Conservation (phyloP, 2,329 filamentous ascomycete genomes). For the Pleomassaria siparia region DNA sequence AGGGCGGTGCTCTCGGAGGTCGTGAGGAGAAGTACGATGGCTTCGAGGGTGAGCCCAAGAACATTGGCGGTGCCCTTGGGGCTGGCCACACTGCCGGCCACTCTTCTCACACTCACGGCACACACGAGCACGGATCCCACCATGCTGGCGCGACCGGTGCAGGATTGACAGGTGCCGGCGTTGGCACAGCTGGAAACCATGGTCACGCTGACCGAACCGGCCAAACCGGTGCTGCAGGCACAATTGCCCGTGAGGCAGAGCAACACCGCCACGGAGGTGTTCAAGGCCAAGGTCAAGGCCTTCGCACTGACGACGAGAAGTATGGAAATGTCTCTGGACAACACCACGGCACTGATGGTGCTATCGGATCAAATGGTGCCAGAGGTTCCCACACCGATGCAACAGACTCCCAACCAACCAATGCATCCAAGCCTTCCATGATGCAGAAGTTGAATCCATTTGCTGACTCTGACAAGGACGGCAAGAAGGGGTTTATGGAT, state of each 20-base stretch:
- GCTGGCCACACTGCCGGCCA: slow-evolving; percentile 8
- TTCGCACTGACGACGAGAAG: not conserved
- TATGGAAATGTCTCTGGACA: not conserved
- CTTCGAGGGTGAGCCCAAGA: slow-evolving; percentile 63
- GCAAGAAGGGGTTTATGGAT: slow-evolving; percentile 58
- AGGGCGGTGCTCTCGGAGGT: slow-evolving; percentile 58
- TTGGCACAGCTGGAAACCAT: not conserved
- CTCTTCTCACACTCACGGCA: not conserved
- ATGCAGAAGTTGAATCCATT: slow-evolving; percentile 59
- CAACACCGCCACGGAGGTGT: not conserved
- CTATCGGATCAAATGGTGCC: not conserved
- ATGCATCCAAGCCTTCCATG: slow-evolving; percentile 48
- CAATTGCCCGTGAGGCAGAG: slow-evolving; percentile 6
- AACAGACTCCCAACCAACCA: too few species aligned
- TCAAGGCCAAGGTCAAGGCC: slow-evolving; percentile 9
- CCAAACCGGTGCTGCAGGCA: slow-evolving; percentile 5
- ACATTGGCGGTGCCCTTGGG: slow-evolving; percentile 40
- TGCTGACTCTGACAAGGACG: slow-evolving; percentile 57
- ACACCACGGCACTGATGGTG: not conserved
- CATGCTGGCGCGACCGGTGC: not conserved
- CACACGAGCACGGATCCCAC: slow-evolving; percentile 1
- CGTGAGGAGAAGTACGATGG: slow-evolving; percentile 59
- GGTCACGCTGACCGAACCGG: slow-evolving; percentile 3
- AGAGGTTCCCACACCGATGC: too few species aligned
- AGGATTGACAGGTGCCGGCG: not conserved